Base-by-base conservation (phyloP, 176 grass and related monocot genomes). In the Zizania latifolia region DNA sequence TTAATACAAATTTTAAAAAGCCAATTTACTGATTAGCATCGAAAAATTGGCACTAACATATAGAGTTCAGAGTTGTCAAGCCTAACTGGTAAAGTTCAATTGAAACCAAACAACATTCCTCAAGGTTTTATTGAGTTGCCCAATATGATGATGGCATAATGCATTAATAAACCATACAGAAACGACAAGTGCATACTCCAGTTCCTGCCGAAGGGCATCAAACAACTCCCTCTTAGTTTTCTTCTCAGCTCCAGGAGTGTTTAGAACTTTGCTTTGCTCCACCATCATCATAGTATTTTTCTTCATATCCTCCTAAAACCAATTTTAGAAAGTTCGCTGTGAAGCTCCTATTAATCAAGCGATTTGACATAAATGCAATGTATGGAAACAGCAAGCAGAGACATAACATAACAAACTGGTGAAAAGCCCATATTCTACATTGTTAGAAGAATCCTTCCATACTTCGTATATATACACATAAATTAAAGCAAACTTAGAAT, bases 201-300 rank as follows among this genome's bases (percentile, higher is more conserved):
- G 76, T 81, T 99, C 96, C 26, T 81, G 92, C 11, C 92, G 78
- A 75, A 99, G 89, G 9, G 91, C 86, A 12, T 99, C 96, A 74
- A 99, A 99, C 65, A 99, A 65, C 70, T 90, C 96, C 70, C 92
- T 85, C 77, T 99, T 99, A 10, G 91, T 92, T 38, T 95, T 88
- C 74, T 94, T 99, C 82, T 94, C 95, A 82, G 96, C 96, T 59
- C 96, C 96, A 29, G 87, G 86, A 43, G 96, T 88, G 45, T 92
- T 99, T 40, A 99, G 81, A 58, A 93, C 91, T 70, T 86, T 95
- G 84, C 96, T 99, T 61, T 99, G 92, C 67, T 99, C 92, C 43
- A 99, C 96, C 96, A 99, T 99, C 59, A 92, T 85, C 82, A 98
- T 94, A 24, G 95, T 99, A 68, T 90, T 93, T 68, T 93, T 99